These are phyloP conservation scores for Vitis hybrid DNA, from an alignment of 177 flowering plant species.

Conservation along the genomic window DNA sequence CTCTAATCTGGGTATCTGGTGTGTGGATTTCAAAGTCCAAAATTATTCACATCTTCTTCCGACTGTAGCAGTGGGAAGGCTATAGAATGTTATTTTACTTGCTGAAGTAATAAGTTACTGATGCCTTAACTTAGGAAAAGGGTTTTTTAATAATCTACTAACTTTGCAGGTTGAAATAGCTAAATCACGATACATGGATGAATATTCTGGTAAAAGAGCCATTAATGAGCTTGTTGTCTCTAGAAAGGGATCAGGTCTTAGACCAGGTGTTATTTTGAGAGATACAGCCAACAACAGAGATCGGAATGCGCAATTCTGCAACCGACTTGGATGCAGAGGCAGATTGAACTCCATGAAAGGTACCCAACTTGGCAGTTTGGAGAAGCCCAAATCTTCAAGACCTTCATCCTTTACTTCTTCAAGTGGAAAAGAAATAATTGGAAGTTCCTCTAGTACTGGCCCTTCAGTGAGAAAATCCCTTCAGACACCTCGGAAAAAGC, in stretches of 20 bases:
- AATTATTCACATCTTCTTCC: no score
- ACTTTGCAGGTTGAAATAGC: conserved; percentile 12
- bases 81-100: neutral
- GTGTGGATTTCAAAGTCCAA: no score
- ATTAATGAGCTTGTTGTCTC: conserved; percentile 32
- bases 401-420: conserved; percentile 42
- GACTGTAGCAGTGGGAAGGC: no score
- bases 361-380: conserved; percentile 30
- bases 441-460: conserved; percentile 54
- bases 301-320: conserved; percentile 54
- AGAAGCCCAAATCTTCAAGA: conserved; percentile 39
- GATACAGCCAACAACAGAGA: conserved; percentile 41
- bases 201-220: conserved; percentile 45
- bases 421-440: conserved; percentile 53
- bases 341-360: conserved; percentile 47
- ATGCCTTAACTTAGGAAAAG: neutral
- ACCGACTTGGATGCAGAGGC: conserved; percentile 66
- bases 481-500: conserved; percentile 27
- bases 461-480: conserved; percentile 29
- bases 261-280: conserved; percentile 36
- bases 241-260: conserved; percentile 41
- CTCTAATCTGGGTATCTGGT: no score
- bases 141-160: neutral
- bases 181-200: conserved; percentile 44
- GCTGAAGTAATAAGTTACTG: neutral